Percentiles rank a stretch among this genome's conserved stretches.
Conservation (phyloP, 1,139 yeast species). For the Zygosaccharomyces pseudobailii region DNA sequence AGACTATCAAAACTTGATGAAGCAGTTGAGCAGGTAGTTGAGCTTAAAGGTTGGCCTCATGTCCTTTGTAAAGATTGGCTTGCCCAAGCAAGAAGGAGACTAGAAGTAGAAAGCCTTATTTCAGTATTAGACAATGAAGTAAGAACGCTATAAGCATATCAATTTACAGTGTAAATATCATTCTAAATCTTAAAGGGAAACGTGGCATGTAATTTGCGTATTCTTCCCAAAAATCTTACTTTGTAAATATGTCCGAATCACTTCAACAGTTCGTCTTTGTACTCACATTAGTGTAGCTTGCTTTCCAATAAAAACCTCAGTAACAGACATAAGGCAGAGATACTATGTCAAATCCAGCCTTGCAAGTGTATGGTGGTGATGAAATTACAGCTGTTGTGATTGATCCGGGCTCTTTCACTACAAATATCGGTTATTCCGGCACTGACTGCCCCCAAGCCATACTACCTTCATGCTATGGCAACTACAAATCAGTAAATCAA, state of each 20-base stretch:
- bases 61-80: constrained; percentile 90
- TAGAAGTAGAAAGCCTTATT: constrained; percentile 79
- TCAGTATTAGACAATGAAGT: constrained; percentile 41
- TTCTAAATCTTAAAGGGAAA: background rate
- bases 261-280: background rate
- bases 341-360: constrained; percentile 30
- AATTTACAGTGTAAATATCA: constrained; percentile 5
- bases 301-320: background rate
- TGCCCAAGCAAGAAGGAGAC: constrained; percentile 76
- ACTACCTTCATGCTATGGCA: constrained; percentile 58
- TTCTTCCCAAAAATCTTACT: background rate
- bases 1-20: constrained; percentile 72
- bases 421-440: constrained; percentile 91
- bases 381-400: constrained; percentile 88
- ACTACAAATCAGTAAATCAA: constrained; percentile 19
- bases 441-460: constrained; percentile 83
- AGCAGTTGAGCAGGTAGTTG: constrained; percentile 90
- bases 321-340: background rate
- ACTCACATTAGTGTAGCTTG: background rate
- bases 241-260: background rate
- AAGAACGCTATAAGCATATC: constrained; percentile 28
- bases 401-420: constrained; percentile 82
- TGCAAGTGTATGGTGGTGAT: constrained; percentile 59
- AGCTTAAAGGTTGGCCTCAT: constrained; percentile 91
- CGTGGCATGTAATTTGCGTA: background rate